Evolutionary conservation across 495 filamentous ascomycete species (phyloP), one percentile per base, ranked within the genome.

Genomic region (Delitschia confertaspora): DNA sequence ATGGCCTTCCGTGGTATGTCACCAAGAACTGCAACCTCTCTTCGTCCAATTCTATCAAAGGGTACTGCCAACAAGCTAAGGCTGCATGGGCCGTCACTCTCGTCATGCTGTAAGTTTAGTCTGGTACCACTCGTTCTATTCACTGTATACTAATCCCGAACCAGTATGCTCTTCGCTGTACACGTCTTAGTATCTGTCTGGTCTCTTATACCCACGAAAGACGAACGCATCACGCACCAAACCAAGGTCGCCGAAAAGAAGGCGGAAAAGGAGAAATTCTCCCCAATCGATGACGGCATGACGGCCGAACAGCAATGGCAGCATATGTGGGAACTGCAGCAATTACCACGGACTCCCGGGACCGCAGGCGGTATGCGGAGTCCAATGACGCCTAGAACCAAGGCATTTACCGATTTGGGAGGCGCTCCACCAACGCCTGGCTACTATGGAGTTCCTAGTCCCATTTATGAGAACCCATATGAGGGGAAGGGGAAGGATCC

Each of bases 1-100:
- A 69, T 5, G 74, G 79, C 1, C 67, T 85, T 3, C 75, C 78
- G 9, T 95, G 88, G 88, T 94, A 93, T 56, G 77, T 95, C 53
- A 75, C 77, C 26, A 83, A 85, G 58, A 73, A 69, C 49, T 95
- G 88, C 62, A 71, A 58, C 32, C 73, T 87, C 9, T 82, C 83
- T 0, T 62, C 59, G 16, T 60, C 69, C 5, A 62, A 64, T 27
- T 62, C 59, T 8, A 73, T 78, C 33, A 64, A 75, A n/a, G 68
- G 70, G 19, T 83, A 80, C 57, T 95, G 88, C 66, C 56, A 70
- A 53, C 78, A 85, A 61, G 83, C 87, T 18, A 85, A 93, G 60
- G 70, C 71, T 14, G 63, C 78, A 2, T 93, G 89, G 58, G 83
- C 76, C 5, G 70, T 79, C 4, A 80, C 79, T 4, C 61, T 83